These are phyloP conservation scores for Coelastrella sp. DNA, from an alignment of 139 green algal genomes.

Conservation along the genomic window DNA sequence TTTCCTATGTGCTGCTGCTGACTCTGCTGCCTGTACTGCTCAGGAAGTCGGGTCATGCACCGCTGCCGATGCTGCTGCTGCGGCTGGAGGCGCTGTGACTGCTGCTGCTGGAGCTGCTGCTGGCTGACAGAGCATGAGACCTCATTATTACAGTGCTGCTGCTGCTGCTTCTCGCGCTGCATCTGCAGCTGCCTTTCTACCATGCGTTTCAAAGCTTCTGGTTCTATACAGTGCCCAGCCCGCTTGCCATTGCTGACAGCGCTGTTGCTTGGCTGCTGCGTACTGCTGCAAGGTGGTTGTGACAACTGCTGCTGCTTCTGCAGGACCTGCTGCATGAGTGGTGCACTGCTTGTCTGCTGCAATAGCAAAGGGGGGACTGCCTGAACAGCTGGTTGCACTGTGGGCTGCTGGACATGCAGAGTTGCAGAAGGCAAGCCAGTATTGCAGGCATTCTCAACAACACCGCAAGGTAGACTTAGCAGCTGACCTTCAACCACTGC, in stretches of 20 bases:
- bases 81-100: not conserved
- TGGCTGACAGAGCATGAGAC: not conserved
- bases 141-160: slow-evolving; percentile 15
- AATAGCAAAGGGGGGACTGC: not conserved
- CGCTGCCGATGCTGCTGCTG: slow-evolving; percentile 8
- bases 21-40: not conserved
- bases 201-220: not conserved
- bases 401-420: not conserved
- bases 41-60: not conserved
- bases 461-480: too few species aligned
- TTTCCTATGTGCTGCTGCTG: slow-evolving; percentile 4
- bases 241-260: slow-evolving; percentile 26
- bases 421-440: too few species aligned
- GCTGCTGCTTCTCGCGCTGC: not conserved
- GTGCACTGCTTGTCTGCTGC: slow-evolving; percentile 22
- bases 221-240: slow-evolving; percentile 6
- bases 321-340: slow-evolving; percentile 30
- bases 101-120: not conserved
- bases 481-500: slow-evolving; percentile 1
- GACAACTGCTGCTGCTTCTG: not conserved
- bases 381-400: not conserved
- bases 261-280: not conserved
- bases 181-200: not conserved
- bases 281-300: not conserved
- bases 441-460: too few species aligned